Conservation (phyloP, 768 basidiomycete genomes). For the Tylopilus plumbeoviolaceoides region DNA sequence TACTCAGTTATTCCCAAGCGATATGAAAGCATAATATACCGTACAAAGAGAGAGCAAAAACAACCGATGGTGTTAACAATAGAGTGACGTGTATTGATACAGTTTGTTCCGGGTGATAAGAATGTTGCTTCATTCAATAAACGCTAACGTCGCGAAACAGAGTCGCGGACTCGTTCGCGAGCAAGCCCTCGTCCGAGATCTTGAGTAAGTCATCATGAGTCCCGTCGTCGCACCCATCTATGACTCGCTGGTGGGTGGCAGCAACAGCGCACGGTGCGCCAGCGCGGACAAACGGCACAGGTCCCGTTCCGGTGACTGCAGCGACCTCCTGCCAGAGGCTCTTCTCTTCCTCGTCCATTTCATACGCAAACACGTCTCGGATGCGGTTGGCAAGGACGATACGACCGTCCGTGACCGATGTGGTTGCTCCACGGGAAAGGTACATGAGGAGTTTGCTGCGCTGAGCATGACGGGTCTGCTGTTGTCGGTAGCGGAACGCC, state of each 20-base stretch:
- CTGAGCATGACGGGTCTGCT: slow-evolving; percentile 5
- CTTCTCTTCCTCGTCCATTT: slow-evolving; percentile 25
- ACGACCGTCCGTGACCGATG: slow-evolving; percentile 1
- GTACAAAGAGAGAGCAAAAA: background rate
- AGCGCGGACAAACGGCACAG: slow-evolving; percentile 13
- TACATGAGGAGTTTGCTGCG: background rate
- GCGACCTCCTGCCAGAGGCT: slow-evolving; percentile 28
- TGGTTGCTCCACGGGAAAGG: background rate
- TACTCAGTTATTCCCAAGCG: slow-evolving; percentile 3
- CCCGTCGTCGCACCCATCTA: slow-evolving; percentile 5
- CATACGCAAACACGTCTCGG: slow-evolving; percentile 18
- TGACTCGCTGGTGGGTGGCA: background rate
- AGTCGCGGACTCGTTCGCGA: slow-evolving; percentile 15
- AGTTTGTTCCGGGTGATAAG: background rate
- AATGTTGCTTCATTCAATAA: slow-evolving; percentile 6
- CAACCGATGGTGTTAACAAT: background rate
- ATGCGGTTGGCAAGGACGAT: slow-evolving; percentile 7
- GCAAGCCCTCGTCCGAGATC: slow-evolving; percentile 15
- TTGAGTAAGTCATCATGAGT: slow-evolving; percentile 10
- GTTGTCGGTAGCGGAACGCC: slow-evolving; percentile 17
- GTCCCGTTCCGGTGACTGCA: slow-evolving; percentile 17
- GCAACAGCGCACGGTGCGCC: slow-evolving; percentile 9
- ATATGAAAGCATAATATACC: slow-evolving; percentile 23
- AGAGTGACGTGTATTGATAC: slow-evolving; percentile 6
- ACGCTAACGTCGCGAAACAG: slow-evolving; percentile 22